Conservation (phyloP, 768 basidiomycete species). For the Agrocybe praecox region DNA sequence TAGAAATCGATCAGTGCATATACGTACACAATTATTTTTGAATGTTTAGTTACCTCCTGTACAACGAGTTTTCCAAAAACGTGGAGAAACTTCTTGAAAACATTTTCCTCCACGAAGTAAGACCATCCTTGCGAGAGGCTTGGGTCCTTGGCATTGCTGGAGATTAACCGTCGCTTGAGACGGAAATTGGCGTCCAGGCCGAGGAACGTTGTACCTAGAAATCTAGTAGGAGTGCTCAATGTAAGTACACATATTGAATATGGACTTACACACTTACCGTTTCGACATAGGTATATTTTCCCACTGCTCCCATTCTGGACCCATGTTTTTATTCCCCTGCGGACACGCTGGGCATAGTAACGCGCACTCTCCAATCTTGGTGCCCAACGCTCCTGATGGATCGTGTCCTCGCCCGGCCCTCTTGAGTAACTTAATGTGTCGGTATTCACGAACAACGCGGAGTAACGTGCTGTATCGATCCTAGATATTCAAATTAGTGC, state of each 20-base stretch:
- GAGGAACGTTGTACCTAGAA: slow-evolving; percentile 6
- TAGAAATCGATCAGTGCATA: neutral
- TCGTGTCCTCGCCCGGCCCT: slow-evolving; percentile 16
- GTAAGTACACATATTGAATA: neutral
- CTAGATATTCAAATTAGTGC: neutral
- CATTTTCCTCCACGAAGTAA: neutral
- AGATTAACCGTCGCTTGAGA: slow-evolving; percentile 5
- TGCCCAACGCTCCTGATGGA: slow-evolving; percentile 5
- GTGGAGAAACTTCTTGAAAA: neutral
- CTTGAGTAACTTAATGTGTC: slow-evolving; percentile 12
- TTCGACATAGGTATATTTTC: neutral
- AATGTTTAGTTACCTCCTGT: neutral
- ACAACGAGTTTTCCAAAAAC: neutral
- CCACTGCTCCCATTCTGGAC: no score
- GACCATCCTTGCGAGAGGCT: slow-evolving; percentile 6
- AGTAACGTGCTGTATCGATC: slow-evolving; percentile 11
- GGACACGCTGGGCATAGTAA: slow-evolving; percentile 21
- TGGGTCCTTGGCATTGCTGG: slow-evolving; percentile 3
- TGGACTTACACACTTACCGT: neutral
- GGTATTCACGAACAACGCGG: slow-evolving; percentile 10
- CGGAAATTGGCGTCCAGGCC: slow-evolving; percentile 16
- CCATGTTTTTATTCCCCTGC: slow-evolving; percentile 13
- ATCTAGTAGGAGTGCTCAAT: neutral
- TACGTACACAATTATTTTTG: no score
- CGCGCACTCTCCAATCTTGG: slow-evolving; percentile 1